A percentile compares a stretch with the other conserved stretches of the same genome.
phyloP scores from a whole-genome alignment of 2,329 filamentous ascomycete genomes.

The Fonsecaea erecta region DNA sequence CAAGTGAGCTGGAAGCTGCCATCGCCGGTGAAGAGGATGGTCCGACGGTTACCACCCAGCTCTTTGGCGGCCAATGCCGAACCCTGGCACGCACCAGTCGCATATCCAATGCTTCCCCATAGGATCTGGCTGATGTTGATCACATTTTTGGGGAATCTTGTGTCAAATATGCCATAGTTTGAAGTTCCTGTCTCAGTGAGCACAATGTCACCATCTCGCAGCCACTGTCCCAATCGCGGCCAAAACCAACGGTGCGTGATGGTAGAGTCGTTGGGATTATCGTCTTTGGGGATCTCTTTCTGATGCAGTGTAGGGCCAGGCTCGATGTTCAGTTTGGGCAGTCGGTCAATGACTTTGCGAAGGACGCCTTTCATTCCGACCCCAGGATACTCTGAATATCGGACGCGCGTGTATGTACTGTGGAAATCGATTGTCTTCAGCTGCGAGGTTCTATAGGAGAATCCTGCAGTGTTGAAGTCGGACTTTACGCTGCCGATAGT shows the following conservation, averaged over 20 bases:
- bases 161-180: constrained; percentile 60
- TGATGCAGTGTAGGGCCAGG: constrained; percentile 61
- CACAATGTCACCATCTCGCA: constrained; percentile 61
- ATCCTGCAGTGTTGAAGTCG: constrained; percentile 51
- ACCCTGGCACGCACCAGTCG: constrained; percentile 62
- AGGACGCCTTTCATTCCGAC: constrained; percentile 80
- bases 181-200: constrained; percentile 65
- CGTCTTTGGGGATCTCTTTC: constrained; percentile 54
- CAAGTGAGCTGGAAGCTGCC: constrained; percentile 69
- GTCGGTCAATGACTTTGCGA: constrained; percentile 66
- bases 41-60: constrained; percentile 58
- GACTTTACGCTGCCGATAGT: constrained; percentile 55
- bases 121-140: constrained; percentile 58
- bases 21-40: constrained; percentile 65
- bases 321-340: constrained; percentile 62
- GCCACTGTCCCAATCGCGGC: constrained; percentile 61
- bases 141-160: constrained; percentile 56
- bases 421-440: constrained; percentile 83
- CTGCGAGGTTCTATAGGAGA: constrained; percentile 70
- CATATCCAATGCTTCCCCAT: constrained; percentile 66
- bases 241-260: constrained; percentile 64
- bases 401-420: constrained; percentile 71
- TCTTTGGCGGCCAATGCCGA: constrained; percentile 61
- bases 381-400: constrained; percentile 78
- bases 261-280: constrained; percentile 41